A percentile compares a stretch with the other conserved stretches of the same genome.
Evolutionary conservation across 2,329 filamentous ascomycete genomes (phyloP).

Genomic region (Stemphylium vesicarium): DNA sequence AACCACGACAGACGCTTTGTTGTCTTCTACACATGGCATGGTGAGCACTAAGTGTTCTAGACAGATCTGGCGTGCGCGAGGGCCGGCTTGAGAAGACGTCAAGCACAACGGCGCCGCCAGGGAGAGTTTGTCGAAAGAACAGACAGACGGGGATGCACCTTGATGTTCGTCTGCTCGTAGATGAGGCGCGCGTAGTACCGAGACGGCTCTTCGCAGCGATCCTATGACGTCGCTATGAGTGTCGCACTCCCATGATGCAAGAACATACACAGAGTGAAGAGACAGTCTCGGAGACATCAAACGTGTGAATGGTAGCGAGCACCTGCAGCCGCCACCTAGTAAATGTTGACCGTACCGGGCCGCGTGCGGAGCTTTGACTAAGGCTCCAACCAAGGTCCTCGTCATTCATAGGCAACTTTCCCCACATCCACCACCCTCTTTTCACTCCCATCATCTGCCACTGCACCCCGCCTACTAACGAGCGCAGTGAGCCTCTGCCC

Average conservation of each 20-base stretch:
- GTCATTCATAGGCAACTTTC: slow-evolving; percentile 21
- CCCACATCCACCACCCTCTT: slow-evolving; percentile 19
- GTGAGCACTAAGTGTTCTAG: not conserved
- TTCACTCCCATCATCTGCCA: slow-evolving; percentile 6
- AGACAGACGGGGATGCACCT: slow-evolving; percentile 4
- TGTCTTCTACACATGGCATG: not conserved
- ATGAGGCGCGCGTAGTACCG: slow-evolving; percentile 4
- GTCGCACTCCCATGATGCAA: not conserved
- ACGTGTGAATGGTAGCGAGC: slow-evolving; percentile 7
- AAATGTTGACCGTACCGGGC: slow-evolving; percentile 13
- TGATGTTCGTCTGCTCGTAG: slow-evolving; percentile 6
- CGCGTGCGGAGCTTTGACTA: slow-evolving; percentile 22
- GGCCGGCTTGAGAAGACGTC: not conserved
- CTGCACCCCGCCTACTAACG: slow-evolving; percentile 4
- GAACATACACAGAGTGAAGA: not conserved
- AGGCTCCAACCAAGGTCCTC: slow-evolving; percentile 12
- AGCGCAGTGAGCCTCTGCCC: slow-evolving; percentile 4
- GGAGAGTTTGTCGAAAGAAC: not conserved
- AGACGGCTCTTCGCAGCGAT: not conserved
- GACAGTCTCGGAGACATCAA: slow-evolving; percentile 1
- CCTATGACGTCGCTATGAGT: slow-evolving; percentile 12
- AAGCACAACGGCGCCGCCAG: not conserved
- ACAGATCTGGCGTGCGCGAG: not conserved
- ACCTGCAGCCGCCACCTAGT: slow-evolving; percentile 5
- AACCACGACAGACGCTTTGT: not conserved